These are phyloP conservation scores for Microdochium nivale DNA, from an alignment of 2,329 filamentous ascomycete species.

Conservation along the genomic window DNA sequence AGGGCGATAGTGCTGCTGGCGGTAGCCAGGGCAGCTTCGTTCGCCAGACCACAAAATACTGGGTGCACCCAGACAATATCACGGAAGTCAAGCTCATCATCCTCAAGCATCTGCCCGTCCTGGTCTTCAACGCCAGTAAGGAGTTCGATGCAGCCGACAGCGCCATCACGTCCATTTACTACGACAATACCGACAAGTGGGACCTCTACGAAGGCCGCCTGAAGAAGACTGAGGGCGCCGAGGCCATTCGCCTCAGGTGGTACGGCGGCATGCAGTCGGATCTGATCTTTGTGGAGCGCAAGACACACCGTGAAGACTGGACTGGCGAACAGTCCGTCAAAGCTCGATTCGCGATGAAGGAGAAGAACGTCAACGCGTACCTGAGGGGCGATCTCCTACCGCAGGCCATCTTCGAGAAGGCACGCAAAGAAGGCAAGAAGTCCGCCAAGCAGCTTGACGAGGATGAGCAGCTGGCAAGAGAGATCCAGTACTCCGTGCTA, in stretches of 20 bases:
- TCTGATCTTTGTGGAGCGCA: conserved; percentile 93
- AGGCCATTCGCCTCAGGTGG: conserved; percentile 93
- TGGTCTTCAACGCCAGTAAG: conserved; percentile 96
- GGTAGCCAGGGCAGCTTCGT: conserved; percentile 93
- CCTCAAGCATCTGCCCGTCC: conserved; percentile 89
- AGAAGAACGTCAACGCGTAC: conserved; percentile 94
- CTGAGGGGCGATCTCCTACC: conserved; percentile 78
- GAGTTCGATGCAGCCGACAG: conserved; percentile 87
- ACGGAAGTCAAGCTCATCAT: conserved; percentile 97
- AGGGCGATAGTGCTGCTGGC: conserved; percentile 85
- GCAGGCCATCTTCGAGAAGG: conserved; percentile 89
- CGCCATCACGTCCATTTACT: conserved; percentile 98
- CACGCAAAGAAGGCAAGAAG: conserved; percentile 91
- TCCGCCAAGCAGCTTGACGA: conserved; percentile 84
- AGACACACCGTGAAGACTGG: conserved; percentile 98
- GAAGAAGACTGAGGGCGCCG: conserved; percentile 96
- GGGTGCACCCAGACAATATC: conserved; percentile 97
- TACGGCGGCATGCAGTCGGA: conserved; percentile 95
- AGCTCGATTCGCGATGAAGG: conserved; percentile 87
- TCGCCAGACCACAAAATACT: conserved; percentile 97
- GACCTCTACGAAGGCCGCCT: conserved; percentile 88
- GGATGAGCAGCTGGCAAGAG: conserved; percentile 79
- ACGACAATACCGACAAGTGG: conserved; percentile 90
- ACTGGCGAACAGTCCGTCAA: conserved; percentile 99
- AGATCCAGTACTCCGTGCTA: conserved; percentile 89